A percentile compares a stretch with the other conserved stretches of the same genome.
These are phyloP conservation scores for Brassica rapa DNA, from an alignment of 345 rosid genomes.

Conservation along the genomic window DNA sequence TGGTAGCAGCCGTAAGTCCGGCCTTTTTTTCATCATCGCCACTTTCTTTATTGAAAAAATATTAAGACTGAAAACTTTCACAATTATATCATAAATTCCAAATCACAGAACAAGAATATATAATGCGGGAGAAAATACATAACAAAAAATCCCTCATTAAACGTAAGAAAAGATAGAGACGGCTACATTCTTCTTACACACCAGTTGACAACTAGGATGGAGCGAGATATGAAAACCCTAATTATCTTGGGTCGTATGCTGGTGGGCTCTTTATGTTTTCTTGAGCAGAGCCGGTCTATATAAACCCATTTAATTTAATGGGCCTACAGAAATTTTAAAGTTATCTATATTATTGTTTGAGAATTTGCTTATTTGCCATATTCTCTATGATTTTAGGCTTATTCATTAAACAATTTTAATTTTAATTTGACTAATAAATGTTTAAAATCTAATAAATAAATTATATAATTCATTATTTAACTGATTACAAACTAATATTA, in stretches of 20 bases:
- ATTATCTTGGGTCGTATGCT: slow-evolving; percentile 1
- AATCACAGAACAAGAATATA: neutral
- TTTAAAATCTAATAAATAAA: too few species aligned
- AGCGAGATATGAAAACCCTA: slow-evolving; percentile 17
- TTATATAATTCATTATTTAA: too few species aligned
- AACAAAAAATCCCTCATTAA: neutral
- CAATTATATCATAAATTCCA: neutral
- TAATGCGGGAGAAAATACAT: neutral
- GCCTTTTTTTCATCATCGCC: slow-evolving; percentile 47
- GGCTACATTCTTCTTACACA: neutral
- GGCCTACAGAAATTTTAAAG: neutral
- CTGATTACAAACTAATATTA: too few species aligned
- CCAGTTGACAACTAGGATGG: neutral
- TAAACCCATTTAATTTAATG: slow-evolving; percentile 3
- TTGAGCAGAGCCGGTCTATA: neutral
- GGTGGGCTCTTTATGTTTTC: slow-evolving; percentile 20
- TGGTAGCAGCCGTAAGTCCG: slow-evolving; percentile 44
- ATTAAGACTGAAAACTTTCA: neutral
- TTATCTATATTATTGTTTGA: too few species aligned
- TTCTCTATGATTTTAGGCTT: too few species aligned
- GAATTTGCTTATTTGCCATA: too few species aligned
- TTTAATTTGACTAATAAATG: too few species aligned
- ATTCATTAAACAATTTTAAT: too few species aligned
- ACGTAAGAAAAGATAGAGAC: slow-evolving; percentile 10
- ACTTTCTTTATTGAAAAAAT: neutral